These are phyloP conservation scores for Hsuehochloa calcarea DNA, from an alignment of 176 grass and related monocot genomes.

Conservation along the genomic window DNA sequence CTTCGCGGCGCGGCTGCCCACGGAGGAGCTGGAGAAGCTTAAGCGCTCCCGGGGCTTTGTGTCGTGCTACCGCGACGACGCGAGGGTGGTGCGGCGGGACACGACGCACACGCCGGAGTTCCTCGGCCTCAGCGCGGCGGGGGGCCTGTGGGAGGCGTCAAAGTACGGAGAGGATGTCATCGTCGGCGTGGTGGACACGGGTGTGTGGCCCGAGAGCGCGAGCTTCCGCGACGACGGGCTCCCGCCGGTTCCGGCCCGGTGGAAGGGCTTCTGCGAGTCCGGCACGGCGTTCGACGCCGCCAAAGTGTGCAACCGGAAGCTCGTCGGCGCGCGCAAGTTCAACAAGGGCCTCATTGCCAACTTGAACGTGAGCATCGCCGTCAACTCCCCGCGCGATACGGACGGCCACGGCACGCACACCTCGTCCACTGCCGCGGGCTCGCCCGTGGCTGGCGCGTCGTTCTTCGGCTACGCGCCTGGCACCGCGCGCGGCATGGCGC, in stretches of 20 bases:
- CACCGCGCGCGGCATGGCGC: constrained; percentile 63
- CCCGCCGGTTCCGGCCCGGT: constrained; percentile 42
- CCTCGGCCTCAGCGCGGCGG: constrained; percentile 42
- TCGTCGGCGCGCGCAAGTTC: constrained; percentile 79
- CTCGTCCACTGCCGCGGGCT: constrained; percentile 62
- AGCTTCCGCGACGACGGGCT: constrained; percentile 70
- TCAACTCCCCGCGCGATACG: constrained; percentile 64
- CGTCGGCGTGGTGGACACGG: constrained; percentile 69
- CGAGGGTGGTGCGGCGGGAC: constrained; percentile 40
- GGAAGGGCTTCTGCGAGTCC: constrained; percentile 68
- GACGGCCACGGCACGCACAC: constrained; percentile 87
- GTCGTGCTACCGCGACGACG: constrained; percentile 63
- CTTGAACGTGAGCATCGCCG: constrained; percentile 39
- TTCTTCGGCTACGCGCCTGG: constrained; percentile 69
- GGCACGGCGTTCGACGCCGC: constrained; percentile 51
- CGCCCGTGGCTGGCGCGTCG: constrained; percentile 27
- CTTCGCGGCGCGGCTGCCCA: constrained; percentile 45
- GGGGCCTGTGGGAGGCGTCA: constrained; percentile 37
- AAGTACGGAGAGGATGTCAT: constrained; percentile 63
- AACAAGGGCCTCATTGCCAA: constrained; percentile 48
- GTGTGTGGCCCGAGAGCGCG: constrained; percentile 82
- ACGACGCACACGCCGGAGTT: constrained; percentile 84
- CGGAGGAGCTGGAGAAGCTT: constrained; percentile 39
- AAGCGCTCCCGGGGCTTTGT: constrained; percentile 50
- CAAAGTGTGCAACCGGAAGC: constrained; percentile 70